Base-by-base conservation (phyloP, 2,329 filamentous ascomycete genomes). In the Aspergillus hortae region DNA sequence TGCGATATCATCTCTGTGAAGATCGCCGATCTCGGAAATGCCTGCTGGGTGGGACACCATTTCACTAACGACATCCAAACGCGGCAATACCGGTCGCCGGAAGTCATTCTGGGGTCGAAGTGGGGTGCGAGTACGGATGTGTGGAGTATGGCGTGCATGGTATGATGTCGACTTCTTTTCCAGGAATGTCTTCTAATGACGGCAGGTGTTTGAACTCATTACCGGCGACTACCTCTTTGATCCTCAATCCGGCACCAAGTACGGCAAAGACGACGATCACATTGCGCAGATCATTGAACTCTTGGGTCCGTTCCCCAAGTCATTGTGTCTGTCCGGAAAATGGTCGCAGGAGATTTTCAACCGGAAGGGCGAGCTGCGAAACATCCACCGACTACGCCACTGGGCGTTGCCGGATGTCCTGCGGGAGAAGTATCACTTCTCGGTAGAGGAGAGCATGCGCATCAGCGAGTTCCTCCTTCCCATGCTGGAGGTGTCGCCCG, bases 61-160 rank as follows among this genome's bases (percentile, higher is more conserved):
- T 99, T 99, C 74, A 99, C 94, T 67, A 96, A 99, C 69, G 94
- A 99, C 70, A 99, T 99, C 65, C 94, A 99, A 71, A 99, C 94
- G 7, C 83, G 94, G 65, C 94, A 99, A 74, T 99, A 99, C 73
- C 83, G 94, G 52, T 97, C 94, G 1, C 94, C 94, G 1, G 94
- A 99, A 74, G 94, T 99, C 51, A 97, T 99, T 55, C 78, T 99
- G 17, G 94, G 94, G 36, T 85, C 91, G 3, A 97, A 97, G 77
- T 99, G 94, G 94, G 94, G 94, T 61, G 94, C 94, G n/a, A 97
- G 92, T 69, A 97, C 94, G 1, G 94, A 99, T 73, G 89, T 97
- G 6, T 99, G 94, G 94, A 97, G 92, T 74, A 99, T 99, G 94
- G 92, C 94, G 53, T 89, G 89, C 61, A 99, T 99, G 94, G 94